phyloP scores from a whole-genome alignment of 1,284 basidiomycete genomes.

The Rhodotorula sp. region DNA sequence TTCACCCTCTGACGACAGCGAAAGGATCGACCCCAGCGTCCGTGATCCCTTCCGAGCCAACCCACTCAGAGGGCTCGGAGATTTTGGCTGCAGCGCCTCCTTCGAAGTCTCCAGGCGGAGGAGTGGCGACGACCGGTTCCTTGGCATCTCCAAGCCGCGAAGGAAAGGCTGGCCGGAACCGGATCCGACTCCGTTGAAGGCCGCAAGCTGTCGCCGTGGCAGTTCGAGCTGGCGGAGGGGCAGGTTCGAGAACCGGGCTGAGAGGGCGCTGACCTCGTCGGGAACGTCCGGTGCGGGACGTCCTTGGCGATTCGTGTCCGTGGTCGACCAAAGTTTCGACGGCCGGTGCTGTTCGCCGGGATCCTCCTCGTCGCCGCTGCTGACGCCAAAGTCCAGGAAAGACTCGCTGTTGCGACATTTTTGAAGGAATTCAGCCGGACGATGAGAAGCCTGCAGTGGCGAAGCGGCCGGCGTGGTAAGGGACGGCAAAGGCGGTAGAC shows the following conservation, averaged over 20 bases:
- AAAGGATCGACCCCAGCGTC: not conserved
- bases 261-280: not conserved
- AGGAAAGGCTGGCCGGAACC: no score
- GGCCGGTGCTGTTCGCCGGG: not conserved
- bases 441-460: not conserved
- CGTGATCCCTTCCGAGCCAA: not conserved
- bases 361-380: conserved; percentile 5
- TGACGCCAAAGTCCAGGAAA: conserved; percentile 13
- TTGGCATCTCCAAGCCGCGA: no score
- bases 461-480: not conserved
- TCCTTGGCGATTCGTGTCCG: not conserved
- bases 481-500: not conserved
- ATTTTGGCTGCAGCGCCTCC: no score
- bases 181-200: no score
- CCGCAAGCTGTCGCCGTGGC: no score
- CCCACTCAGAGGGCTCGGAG: no score
- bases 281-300: not conserved
- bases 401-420: conserved; percentile 5
- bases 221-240: not conserved
- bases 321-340: not conserved
- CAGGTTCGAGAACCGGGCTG: not conserved
- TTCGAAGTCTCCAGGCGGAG: no score
- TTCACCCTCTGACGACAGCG: conserved; percentile 1
- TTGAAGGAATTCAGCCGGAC: not conserved
- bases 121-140: no score